These are phyloP conservation scores for Serendipita sp. DNA, from an alignment of 1,284 basidiomycete genomes.

Conservation along the genomic window DNA sequence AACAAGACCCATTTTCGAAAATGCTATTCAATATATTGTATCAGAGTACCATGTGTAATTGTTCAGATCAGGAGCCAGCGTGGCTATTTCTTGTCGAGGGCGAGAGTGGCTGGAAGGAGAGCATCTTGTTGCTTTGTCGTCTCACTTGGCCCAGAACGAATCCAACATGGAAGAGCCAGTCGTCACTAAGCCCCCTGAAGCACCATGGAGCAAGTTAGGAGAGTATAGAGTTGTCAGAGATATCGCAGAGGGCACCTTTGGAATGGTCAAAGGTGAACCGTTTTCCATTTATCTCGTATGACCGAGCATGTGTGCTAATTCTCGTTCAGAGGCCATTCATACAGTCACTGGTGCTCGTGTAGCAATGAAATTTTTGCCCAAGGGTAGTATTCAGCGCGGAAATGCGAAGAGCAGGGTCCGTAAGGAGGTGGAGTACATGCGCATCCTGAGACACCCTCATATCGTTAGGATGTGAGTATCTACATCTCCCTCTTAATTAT, in stretches of 20 bases:
- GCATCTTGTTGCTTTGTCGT: no score
- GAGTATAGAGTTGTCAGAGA: conserved; percentile 64
- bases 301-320: conserved; percentile 11
- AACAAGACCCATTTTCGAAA: no score
- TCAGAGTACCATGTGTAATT: no score
- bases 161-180: not conserved
- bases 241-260: conserved; percentile 86
- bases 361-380: conserved; percentile 96
- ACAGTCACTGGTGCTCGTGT: conserved; percentile 90
- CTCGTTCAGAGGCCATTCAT: conserved; percentile 70
- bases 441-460: conserved; percentile 80
- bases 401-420: conserved; percentile 87
- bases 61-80: no score
- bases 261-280: conserved; percentile 89
- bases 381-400: conserved; percentile 81
- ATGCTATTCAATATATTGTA: no score
- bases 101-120: no score
- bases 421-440: conserved; percentile 91
- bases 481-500: conserved; percentile 5
- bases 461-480: conserved; percentile 81
- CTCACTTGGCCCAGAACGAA: not conserved
- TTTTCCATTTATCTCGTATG: conserved; percentile 9
- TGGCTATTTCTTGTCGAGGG: no score
- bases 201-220: conserved; percentile 42
- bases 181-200: not conserved